Evolutionary conservation across 2,329 filamentous ascomycete genomes (phyloP).

Genomic region (Sporothrix brasiliensis): DNA sequence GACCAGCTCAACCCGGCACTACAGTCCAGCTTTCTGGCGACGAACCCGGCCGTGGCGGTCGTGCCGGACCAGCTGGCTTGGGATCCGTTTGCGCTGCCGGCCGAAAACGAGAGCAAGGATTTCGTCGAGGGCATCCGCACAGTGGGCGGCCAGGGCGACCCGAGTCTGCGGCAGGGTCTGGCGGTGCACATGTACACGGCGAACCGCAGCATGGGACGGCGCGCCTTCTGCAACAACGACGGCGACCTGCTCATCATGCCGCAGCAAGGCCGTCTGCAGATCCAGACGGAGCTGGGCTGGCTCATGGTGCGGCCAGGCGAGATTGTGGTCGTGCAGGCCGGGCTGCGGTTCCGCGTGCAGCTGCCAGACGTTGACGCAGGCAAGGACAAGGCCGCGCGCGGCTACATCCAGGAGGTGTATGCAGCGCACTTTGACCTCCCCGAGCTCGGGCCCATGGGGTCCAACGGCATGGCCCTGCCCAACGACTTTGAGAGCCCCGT

Average conservation of each 20-base stretch:
- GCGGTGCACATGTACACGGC: constrained; percentile 54
- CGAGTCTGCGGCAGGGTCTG: constrained; percentile 52
- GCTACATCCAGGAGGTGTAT: constrained; percentile 69
- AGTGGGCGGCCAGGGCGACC: constrained; percentile 54
- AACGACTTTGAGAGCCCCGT: constrained; percentile 67
- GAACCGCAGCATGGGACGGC: constrained; percentile 52
- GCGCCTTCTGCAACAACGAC: constrained; percentile 60
- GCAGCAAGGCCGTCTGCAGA: constrained; percentile 65
- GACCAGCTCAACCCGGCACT: constrained; percentile 39
- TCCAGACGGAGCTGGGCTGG: constrained; percentile 68
- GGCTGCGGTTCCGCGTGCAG: constrained; percentile 63
- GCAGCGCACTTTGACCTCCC: constrained; percentile 66
- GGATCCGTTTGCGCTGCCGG: constrained; percentile 47
- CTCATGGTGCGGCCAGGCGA: constrained; percentile 63
- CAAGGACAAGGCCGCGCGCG: constrained; percentile 39
- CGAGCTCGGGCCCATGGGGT: constrained; percentile 67
- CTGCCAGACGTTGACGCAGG: constrained; percentile 45
- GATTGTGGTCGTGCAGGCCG: constrained; percentile 67
- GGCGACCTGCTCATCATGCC: constrained; percentile 69
- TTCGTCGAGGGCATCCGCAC: constrained; percentile 54
- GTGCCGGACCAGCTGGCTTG: constrained; percentile 40
- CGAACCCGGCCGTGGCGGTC: constrained; percentile 51
- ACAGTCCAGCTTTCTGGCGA: constrained; percentile 50
- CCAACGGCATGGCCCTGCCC: constrained; percentile 66
- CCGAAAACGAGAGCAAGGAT: constrained; percentile 40